These are phyloP conservation scores for Pseudoturritis turrita DNA, from an alignment of 345 rosid genomes.

Conservation along the genomic window DNA sequence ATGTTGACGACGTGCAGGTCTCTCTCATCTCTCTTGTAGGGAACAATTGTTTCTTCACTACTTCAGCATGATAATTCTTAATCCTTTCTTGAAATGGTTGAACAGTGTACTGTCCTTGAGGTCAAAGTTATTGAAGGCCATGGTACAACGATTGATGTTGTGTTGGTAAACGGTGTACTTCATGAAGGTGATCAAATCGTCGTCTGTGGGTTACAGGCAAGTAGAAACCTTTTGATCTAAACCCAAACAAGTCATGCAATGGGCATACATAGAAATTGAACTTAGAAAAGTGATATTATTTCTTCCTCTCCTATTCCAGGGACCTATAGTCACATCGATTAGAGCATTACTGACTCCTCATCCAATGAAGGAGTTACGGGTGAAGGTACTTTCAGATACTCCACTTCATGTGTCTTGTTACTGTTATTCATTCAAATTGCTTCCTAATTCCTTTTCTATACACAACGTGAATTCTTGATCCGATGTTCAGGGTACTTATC, in stretches of 20 bases:
- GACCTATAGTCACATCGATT: constrained; percentile 78
- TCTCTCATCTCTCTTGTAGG: constrained; percentile 9
- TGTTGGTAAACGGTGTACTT: constrained; percentile 82
- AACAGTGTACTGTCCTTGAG: constrained; percentile 95
- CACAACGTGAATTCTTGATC: constrained; percentile 10
- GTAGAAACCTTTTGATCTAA: constrained; percentile 19
- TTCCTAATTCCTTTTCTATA: neutral
- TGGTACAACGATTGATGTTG: constrained; percentile 95
- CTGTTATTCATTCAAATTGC: neutral
- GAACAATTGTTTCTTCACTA: neutral
- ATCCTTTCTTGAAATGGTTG: constrained; percentile 24
- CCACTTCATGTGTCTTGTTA: neutral
- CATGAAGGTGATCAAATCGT: constrained; percentile 95
- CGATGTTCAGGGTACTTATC: constrained; percentile 68
- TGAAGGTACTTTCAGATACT: constrained; percentile 51
- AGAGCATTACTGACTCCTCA: constrained; percentile 93
- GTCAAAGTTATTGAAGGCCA: constrained; percentile 94
- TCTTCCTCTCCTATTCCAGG: constrained; percentile 44
- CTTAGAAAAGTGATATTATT: neutral
- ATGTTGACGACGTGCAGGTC: constrained; percentile 76
- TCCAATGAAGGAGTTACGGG: constrained; percentile 97
- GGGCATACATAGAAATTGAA: neutral
- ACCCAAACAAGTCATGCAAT: neutral
- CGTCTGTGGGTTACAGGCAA: constrained; percentile 92
- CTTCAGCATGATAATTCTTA: constrained; percentile 24